phyloP scores from a whole-genome alignment of 164 flowering plant species.

The Paratinospora sagittata region DNA sequence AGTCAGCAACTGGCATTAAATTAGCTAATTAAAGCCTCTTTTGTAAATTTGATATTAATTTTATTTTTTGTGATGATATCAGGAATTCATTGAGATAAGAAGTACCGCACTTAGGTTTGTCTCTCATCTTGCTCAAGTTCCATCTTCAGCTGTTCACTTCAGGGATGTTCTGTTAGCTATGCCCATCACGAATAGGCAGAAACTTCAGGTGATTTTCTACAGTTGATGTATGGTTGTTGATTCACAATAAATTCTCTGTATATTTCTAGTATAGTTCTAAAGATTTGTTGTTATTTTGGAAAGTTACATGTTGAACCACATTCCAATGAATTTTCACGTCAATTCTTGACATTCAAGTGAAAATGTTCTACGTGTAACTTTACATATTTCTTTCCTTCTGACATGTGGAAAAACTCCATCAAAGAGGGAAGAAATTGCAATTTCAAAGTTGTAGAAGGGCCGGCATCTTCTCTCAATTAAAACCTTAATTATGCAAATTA shows the following conservation, averaged over 20 bases:
- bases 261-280: not conserved
- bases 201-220: slow-evolving; percentile 64
- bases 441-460: too few relatives aligned
- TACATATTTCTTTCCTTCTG: too few relatives aligned
- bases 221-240: too few relatives aligned
- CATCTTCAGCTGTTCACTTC: slow-evolving; percentile 59
- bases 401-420: too few relatives aligned
- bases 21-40: not conserved
- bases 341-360: not conserved
- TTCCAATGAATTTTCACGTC: not conserved
- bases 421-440: too few relatives aligned
- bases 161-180: slow-evolving; percentile 73
- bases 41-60: not conserved
- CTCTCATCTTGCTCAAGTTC: slow-evolving; percentile 80
- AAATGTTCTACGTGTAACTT: not conserved
- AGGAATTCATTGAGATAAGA: slow-evolving; percentile 68
- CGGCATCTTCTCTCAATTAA: too few relatives aligned
- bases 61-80: slow-evolving; percentile 13
- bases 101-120: slow-evolving; percentile 58
- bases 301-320: not conserved
- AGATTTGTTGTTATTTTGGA: not conserved
- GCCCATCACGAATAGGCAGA: slow-evolving; percentile 60
- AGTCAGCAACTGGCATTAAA: not conserved
- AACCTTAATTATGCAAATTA: too few relatives aligned
- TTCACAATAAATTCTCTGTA: not conserved